phyloP scores from a whole-genome alignment of 139 green algal species.

The Yamagishiella unicocca region DNA sequence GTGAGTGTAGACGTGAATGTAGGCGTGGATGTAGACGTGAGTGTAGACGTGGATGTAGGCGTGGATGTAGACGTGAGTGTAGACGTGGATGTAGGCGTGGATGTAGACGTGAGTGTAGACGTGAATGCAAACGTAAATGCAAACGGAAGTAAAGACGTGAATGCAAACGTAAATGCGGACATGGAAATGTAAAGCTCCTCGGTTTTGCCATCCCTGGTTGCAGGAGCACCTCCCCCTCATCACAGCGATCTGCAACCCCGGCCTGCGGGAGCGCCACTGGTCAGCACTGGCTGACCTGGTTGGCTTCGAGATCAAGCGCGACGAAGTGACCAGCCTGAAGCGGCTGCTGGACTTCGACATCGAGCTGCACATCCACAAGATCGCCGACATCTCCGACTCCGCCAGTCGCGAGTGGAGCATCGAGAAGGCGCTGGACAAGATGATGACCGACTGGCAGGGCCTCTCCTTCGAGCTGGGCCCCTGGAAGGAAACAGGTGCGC shows the following conservation, averaged over 20 bases:
- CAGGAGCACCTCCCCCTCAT: constrained; percentile 76
- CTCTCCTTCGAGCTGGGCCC: constrained; percentile 76
- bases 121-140: too few species aligned
- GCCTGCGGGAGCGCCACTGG: constrained; percentile 85
- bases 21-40: too few species aligned
- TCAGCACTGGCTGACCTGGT: constrained; percentile 70
- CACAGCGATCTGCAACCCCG: constrained; percentile 81
- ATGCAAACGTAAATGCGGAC: too few species aligned
- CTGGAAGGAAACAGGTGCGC: constrained; percentile 78
- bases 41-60: too few species aligned
- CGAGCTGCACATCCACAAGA: constrained; percentile 56
- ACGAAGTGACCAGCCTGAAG: constrained; percentile 76
- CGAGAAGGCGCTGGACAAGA: constrained; percentile 74
- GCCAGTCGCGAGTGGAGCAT: constrained; percentile 68
- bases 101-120: too few species aligned
- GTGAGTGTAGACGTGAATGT: too few species aligned
- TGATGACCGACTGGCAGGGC: constrained; percentile 68
- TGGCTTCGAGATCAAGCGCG: constrained; percentile 78
- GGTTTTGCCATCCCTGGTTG: too few species aligned
- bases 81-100: not conserved
- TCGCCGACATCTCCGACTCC: constrained; percentile 61
- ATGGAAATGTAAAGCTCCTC: too few species aligned
- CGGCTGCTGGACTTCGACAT: constrained; percentile 79
- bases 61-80: too few species aligned
- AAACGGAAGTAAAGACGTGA: too few species aligned